phyloP scores from a whole-genome alignment of 2,329 filamentous ascomycete genomes.

The Penicillium brevicompactum region DNA sequence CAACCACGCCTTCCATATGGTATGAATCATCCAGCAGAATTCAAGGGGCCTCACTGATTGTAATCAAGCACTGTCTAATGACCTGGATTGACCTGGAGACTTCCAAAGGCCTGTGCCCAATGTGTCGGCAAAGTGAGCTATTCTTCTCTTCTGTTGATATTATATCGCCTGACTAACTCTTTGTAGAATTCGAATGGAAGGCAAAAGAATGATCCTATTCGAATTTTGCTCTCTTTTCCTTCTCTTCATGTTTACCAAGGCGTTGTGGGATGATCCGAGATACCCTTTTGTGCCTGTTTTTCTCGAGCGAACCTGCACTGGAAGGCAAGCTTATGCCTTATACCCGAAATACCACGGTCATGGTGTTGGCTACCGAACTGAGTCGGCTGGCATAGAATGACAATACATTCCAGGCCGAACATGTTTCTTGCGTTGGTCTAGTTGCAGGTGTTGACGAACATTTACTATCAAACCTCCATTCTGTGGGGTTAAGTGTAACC shows the following conservation, averaged over 20 bases:
- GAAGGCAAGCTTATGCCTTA: background rate
- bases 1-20: constrained; percentile 97
- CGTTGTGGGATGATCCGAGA: constrained; percentile 5
- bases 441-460: too few species aligned
- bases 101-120: constrained; percentile 90
- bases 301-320: too few species aligned
- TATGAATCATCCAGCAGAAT: constrained; percentile 42
- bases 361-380: background rate
- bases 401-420: too few species aligned
- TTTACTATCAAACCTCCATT: too few species aligned
- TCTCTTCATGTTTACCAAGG: constrained; percentile 4
- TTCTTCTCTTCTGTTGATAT: background rate
- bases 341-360: background rate
- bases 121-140: constrained; percentile 87
- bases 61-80: constrained; percentile 76
- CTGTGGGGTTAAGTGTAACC: background rate
- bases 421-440: too few species aligned
- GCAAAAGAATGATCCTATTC: constrained; percentile 34
- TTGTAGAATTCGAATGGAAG: constrained; percentile 57
- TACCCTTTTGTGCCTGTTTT: constrained; percentile 7
- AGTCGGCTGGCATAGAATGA: background rate
- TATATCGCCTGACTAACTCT: constrained; percentile 1
- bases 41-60: constrained; percentile 5
- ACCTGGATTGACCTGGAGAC: constrained; percentile 92
- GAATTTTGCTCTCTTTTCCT: background rate